Evolutionary conservation across 2,329 filamentous ascomycete genomes (phyloP).

Genomic region (Ophiostoma perfectum): DNA sequence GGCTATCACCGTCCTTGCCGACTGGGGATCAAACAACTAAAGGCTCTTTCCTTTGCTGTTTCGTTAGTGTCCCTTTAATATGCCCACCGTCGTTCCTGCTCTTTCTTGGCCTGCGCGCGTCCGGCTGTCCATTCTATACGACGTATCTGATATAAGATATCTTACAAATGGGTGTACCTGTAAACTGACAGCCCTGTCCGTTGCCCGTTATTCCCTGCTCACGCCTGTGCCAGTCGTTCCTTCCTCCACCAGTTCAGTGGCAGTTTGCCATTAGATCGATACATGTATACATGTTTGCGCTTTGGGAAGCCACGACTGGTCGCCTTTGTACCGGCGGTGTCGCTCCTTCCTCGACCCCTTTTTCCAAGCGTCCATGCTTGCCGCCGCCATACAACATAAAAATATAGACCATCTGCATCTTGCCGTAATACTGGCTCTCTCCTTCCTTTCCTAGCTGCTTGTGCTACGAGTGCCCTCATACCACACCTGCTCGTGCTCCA

Average conservation of each 20-base stretch:
- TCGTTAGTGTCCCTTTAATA: slow-evolving; percentile 18
- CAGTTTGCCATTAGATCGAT: too few relatives aligned
- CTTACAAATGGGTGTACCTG: background rate
- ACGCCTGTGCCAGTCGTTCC: background rate
- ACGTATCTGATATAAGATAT: too few relatives aligned
- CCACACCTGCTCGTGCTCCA: slow-evolving; percentile 14
- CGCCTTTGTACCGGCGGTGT: background rate
- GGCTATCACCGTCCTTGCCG: slow-evolving; percentile 1
- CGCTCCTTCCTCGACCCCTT: slow-evolving; percentile 10
- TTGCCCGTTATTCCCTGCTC: background rate
- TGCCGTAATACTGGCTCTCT: slow-evolving; percentile 17
- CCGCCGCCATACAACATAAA: slow-evolving; percentile 19
- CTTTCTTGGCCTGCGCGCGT: background rate
- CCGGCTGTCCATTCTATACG: too few relatives aligned
- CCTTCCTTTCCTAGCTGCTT: background rate
- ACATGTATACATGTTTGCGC: background rate
- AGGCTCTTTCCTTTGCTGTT: slow-evolving; percentile 5
- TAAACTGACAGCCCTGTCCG: background rate
- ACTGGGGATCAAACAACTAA: background rate
- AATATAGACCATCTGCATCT: slow-evolving; percentile 18
- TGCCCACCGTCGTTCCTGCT: slow-evolving; percentile 4
- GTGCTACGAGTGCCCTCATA: background rate
- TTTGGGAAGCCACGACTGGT: background rate
- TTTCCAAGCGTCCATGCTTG: slow-evolving; percentile 20
- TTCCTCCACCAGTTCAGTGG: background rate